phyloP scores from a whole-genome alignment of 2,329 filamentous ascomycete genomes.

The Neopestalotiopsis sp. region DNA sequence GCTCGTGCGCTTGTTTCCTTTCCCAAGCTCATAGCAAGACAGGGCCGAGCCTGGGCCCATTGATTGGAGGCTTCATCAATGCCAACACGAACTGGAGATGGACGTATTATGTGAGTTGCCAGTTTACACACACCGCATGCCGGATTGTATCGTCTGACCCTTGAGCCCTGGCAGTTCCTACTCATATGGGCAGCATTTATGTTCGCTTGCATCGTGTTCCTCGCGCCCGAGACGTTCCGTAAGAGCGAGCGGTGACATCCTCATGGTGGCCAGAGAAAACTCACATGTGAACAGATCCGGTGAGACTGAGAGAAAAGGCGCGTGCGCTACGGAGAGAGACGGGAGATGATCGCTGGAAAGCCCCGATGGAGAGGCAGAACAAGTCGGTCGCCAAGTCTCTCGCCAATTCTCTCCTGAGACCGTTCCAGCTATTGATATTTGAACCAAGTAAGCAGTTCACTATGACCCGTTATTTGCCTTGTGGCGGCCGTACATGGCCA shows the following conservation, averaged over 20 bases:
- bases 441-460: constrained; percentile 76
- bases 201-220: constrained; percentile 66
- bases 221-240: constrained; percentile 90
- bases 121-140: background rate
- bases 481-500: background rate
- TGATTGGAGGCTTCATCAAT: constrained; percentile 83
- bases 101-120: constrained; percentile 71
- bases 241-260: constrained; percentile 47
- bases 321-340: constrained; percentile 72
- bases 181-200: constrained; percentile 79
- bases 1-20: background rate
- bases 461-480: background rate
- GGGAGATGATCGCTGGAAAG: constrained; percentile 76
- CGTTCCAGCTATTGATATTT: constrained; percentile 77
- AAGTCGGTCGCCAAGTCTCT: constrained; percentile 70
- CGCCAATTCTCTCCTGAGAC: constrained; percentile 64
- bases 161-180: constrained; percentile 49
- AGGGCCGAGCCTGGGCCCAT: constrained; percentile 62
- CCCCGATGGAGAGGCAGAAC: constrained; percentile 75
- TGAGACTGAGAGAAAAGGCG: constrained; percentile 77
- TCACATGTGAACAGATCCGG: constrained; percentile 51
- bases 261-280: background rate
- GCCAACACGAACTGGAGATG: constrained; percentile 76
- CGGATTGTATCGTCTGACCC: background rate
- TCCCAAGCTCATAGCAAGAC: background rate